Conservation (phyloP, 2,329 filamentous ascomycete genomes). For the Coniella vitis region DNA sequence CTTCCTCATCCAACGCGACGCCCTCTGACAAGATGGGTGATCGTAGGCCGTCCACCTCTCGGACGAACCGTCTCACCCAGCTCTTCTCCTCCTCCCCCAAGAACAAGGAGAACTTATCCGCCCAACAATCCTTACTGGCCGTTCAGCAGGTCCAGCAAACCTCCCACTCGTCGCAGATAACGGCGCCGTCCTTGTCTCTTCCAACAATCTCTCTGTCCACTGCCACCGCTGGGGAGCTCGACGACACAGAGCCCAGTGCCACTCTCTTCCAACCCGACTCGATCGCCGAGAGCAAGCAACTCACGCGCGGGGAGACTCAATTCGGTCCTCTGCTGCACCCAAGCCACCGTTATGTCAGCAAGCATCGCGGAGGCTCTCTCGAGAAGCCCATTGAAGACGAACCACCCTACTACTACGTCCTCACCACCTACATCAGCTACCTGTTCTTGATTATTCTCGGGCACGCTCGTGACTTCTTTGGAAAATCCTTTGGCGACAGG, state of each 20-base stretch:
- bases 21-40: slow-evolving; percentile 44
- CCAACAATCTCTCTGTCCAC: slow-evolving; percentile 90
- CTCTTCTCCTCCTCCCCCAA: slow-evolving; percentile 80
- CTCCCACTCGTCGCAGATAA: slow-evolving; percentile 55
- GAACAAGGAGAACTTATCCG: slow-evolving; percentile 58
- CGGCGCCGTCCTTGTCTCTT: slow-evolving; percentile 66
- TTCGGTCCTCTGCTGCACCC: slow-evolving; percentile 80
- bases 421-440: slow-evolving; percentile 98
- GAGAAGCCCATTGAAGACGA: slow-evolving; percentile 85
- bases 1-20: slow-evolving; percentile 40
- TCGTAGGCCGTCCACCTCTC: slow-evolving; percentile 55
- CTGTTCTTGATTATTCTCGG: slow-evolving; percentile 92
- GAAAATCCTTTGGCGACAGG: slow-evolving; percentile 84
- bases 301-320: slow-evolving; percentile 76
- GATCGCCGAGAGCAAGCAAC: slow-evolving; percentile 69
- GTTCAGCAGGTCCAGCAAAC: slow-evolving; percentile 53
- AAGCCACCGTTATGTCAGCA: slow-evolving; percentile 82
- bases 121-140: slow-evolving; percentile 61
- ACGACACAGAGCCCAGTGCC: slow-evolving; percentile 66
- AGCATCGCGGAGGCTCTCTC: slow-evolving; percentile 74
- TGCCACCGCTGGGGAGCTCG: slow-evolving; percentile 66
- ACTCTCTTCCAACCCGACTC: slow-evolving; percentile 85
- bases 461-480: slow-evolving; percentile 94
- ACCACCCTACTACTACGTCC: slow-evolving; percentile 90
- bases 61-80: slow-evolving; percentile 70